These are phyloP conservation scores for Saturnispora sanitii DNA, from an alignment of 805 yeast genomes.

Conservation along the genomic window DNA sequence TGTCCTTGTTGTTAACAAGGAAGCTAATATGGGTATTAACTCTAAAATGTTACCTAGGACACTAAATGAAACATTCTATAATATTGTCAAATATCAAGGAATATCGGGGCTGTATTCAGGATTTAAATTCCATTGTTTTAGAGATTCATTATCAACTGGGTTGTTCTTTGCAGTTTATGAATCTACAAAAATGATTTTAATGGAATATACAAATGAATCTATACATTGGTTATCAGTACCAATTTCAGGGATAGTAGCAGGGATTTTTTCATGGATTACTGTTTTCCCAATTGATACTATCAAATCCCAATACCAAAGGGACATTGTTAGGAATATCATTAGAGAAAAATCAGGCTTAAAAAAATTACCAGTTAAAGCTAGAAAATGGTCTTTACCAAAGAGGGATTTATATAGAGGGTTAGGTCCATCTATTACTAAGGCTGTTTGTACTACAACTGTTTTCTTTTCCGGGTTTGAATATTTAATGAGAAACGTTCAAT, in stretches of 20 bases:
- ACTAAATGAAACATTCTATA: constrained; percentile 35
- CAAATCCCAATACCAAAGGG: constrained; percentile 67
- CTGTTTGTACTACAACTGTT: constrained; percentile 63
- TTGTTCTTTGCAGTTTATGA: constrained; percentile 70
- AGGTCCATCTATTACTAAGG: constrained; percentile 63
- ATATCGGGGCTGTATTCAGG: constrained; percentile 63
- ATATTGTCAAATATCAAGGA: constrained; percentile 53
- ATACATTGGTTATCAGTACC: constrained; percentile 38
- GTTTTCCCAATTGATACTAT: constrained; percentile 78
- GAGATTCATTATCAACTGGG: constrained; percentile 67
- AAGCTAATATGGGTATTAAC: constrained; percentile 12
- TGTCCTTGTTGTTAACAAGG: constrained; percentile 35
- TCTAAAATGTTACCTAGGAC: constrained; percentile 25
- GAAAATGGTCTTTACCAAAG: constrained; percentile 31
- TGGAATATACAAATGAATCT: constrained; percentile 21
- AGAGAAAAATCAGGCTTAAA: constrained; percentile 38
- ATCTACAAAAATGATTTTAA: constrained; percentile 43
- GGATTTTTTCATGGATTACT: constrained; percentile 62
- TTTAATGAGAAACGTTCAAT: constrained; percentile 47
- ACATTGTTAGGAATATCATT: constrained; percentile 58
- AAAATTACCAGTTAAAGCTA: constrained; percentile 29
- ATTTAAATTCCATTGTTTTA: constrained; percentile 49
- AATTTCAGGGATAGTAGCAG: constrained; percentile 72
- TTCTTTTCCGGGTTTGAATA: constrained; percentile 67
- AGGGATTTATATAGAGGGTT: constrained; percentile 64